phyloP scores from a whole-genome alignment of 352 stramenopile genomes.

The Paralagenidium karlingii region DNA sequence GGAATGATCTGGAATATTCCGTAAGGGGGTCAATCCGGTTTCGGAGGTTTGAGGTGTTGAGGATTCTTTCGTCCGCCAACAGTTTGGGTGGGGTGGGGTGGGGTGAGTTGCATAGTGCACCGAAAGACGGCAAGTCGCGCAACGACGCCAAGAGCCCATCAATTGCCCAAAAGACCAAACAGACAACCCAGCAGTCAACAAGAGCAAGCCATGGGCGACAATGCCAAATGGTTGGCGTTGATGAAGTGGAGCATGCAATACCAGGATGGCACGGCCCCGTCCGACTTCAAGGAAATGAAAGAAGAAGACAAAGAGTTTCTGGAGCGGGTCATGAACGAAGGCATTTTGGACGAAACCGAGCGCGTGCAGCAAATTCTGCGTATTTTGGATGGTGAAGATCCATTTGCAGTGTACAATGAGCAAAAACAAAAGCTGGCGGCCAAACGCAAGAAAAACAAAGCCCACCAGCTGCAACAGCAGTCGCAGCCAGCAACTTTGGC shows the following conservation, averaged over 20 bases:
- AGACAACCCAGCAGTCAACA: no score
- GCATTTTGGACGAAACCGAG: constrained; percentile 76
- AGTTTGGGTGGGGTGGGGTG: no score
- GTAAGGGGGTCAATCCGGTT: no score
- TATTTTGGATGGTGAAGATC: constrained; percentile 69
- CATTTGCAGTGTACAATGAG: constrained; percentile 42
- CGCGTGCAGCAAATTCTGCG: constrained; percentile 73
- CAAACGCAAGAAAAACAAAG: constrained; percentile 15
- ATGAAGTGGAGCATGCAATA: constrained; percentile 86
- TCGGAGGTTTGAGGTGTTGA: no score
- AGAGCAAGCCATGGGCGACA: constrained; percentile 33
- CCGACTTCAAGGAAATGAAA: constrained; percentile 48
- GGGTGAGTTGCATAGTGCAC: no score
- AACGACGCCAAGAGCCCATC: no score
- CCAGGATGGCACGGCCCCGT: constrained; percentile 52
- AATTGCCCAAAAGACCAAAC: no score
- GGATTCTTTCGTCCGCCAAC: no score
- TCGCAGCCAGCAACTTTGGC: no score
- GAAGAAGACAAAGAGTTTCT: constrained; percentile 68
- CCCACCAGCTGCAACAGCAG: constrained; percentile 1
- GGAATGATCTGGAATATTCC: no score
- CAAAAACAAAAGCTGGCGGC: no score
- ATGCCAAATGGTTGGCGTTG: constrained; percentile 80
- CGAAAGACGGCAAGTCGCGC: no score
- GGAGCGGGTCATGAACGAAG: constrained; percentile 76